Evolutionary conservation across 1,284 basidiomycete species (phyloP).

Genomic region (Paramarasmius palmivorus): DNA sequence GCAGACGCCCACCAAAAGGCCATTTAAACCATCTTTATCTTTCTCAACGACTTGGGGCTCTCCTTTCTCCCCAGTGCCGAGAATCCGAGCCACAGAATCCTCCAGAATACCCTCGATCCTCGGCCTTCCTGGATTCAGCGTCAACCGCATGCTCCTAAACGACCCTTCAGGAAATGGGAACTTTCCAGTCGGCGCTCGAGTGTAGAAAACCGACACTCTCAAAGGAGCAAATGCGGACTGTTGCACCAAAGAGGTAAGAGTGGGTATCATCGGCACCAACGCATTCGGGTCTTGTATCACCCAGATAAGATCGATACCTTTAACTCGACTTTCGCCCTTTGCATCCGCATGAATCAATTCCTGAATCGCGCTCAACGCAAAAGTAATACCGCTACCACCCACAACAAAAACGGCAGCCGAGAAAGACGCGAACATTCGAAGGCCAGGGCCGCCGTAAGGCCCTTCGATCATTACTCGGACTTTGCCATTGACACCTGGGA

Average conservation of each 20-base stretch:
- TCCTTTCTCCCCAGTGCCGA: neutral
- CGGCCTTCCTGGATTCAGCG: constrained; percentile 51
- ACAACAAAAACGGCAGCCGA: constrained; percentile 68
- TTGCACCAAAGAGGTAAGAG: constrained; percentile 51
- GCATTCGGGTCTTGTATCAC: constrained; percentile 56
- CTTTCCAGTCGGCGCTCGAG: constrained; percentile 47
- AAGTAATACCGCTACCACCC: constrained; percentile 76
- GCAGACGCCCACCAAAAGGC: constrained; percentile 69
- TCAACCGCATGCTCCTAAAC: constrained; percentile 36
- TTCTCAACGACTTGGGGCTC: neutral
- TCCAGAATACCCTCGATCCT: constrained; percentile 46
- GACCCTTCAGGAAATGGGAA: constrained; percentile 34
- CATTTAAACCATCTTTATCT: constrained; percentile 39
- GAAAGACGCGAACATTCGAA: constrained; percentile 60
- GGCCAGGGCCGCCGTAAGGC: constrained; percentile 73
- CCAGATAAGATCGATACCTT: constrained; percentile 70
- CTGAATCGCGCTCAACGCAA: constrained; percentile 61
- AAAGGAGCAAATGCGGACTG: constrained; percentile 44
- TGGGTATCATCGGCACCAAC: constrained; percentile 54
- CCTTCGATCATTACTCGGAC: constrained; percentile 70
- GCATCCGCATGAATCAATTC: constrained; percentile 63
- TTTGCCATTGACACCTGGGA: constrained; percentile 33
- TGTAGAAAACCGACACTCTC: constrained; percentile 63
- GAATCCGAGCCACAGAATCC: constrained; percentile 42
- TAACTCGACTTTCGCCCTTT: constrained; percentile 51